These are phyloP conservation scores for Citropsis articulata DNA, from an alignment of 345 rosid genomes.

Conservation along the genomic window DNA sequence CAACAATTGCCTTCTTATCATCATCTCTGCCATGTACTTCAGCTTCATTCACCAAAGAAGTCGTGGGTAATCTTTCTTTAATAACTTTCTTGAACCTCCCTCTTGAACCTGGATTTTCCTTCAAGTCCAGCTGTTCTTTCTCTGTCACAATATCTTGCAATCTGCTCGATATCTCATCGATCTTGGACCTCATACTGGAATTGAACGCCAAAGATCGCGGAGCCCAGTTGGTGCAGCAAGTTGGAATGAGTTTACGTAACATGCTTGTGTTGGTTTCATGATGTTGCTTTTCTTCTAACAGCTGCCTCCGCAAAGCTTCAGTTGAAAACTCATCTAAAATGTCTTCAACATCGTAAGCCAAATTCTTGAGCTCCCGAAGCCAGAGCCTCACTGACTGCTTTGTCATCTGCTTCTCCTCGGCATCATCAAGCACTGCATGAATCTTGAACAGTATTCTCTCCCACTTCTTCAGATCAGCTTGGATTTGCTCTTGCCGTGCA, in stretches of 20 bases:
- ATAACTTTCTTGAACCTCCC: not conserved
- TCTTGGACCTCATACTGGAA: constrained; percentile 4
- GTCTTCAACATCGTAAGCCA: constrained; percentile 20
- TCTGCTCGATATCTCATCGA: constrained; percentile 1
- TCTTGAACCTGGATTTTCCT: not conserved
- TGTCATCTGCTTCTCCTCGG: constrained; percentile 17
- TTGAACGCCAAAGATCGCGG: not conserved
- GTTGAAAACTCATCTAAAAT: constrained; percentile 20
- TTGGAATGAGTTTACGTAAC: not conserved
- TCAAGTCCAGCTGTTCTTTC: not conserved
- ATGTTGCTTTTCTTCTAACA: not conserved
- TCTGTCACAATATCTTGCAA: not conserved
- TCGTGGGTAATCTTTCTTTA: not conserved
- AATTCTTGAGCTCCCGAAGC: constrained; percentile 15
- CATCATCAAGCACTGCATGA: constrained; percentile 5
- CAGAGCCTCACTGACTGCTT: not conserved
- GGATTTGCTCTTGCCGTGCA: not conserved
- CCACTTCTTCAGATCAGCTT: constrained; percentile 11
- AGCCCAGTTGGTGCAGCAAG: not conserved
- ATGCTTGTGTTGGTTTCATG: not conserved
- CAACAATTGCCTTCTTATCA: not conserved
- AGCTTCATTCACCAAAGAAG: not conserved
- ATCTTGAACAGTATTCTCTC: not conserved
- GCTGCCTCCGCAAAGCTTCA: not conserved
- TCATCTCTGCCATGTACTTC: not conserved